phyloP scores from a whole-genome alignment of 2,329 filamentous ascomycete genomes.

The Teratosphaeria nubilosa region DNA sequence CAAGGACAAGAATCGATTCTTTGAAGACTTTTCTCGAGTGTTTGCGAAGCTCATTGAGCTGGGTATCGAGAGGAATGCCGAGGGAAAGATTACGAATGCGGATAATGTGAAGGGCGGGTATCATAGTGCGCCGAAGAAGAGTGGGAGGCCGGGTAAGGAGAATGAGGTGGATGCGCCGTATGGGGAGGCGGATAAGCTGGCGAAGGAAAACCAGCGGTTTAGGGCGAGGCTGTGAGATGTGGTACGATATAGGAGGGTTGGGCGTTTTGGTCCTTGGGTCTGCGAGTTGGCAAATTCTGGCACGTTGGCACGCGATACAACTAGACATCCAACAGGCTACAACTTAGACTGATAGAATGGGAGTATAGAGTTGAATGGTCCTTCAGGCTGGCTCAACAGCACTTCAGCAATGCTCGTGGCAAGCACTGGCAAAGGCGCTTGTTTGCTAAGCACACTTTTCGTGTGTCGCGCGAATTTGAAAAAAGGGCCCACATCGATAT shows the following conservation, averaged over 20 bases:
- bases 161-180: constrained; percentile 22
- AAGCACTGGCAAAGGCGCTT: neutral
- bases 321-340: neutral
- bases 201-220: constrained; percentile 30
- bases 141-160: constrained; percentile 26
- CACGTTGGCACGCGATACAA: neutral
- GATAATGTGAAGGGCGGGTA: constrained; percentile 51
- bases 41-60: constrained; percentile 54
- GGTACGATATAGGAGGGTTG: constrained; percentile 6
- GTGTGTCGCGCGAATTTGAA: neutral
- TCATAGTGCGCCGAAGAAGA: constrained; percentile 48
- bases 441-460: neutral
- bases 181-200: constrained; percentile 33
- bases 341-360: neutral
- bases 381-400: neutral
- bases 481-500: neutral
- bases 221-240: constrained; percentile 28
- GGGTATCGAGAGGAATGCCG: constrained; percentile 46
- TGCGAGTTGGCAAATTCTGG: neutral
- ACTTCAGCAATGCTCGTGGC: neutral
- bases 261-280: neutral
- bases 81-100: constrained; percentile 44
- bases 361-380: neutral
- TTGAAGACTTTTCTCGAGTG: constrained; percentile 47
- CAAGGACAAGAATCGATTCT: constrained; percentile 52